Conservation (phyloP, 2,329 filamentous ascomycete genomes). For the Microthyrium microscopicum region DNA sequence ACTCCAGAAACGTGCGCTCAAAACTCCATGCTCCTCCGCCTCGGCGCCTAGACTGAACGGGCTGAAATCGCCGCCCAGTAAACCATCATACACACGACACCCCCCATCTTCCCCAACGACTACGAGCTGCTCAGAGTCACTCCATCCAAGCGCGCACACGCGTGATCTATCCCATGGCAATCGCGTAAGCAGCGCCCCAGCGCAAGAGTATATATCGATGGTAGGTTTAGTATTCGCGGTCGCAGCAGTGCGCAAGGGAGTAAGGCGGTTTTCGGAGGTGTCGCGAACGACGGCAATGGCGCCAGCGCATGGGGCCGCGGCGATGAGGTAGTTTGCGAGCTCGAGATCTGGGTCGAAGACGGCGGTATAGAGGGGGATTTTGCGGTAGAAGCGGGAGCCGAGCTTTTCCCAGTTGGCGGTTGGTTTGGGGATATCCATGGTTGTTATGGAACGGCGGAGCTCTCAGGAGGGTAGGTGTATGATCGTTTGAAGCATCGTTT, state of each 20-base stretch:
- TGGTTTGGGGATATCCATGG: conserved; percentile 42
- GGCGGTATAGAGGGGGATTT: conserved; percentile 79
- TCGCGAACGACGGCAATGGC: too few relatives aligned
- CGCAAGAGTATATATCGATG: conserved; percentile 88
- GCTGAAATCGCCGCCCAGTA: conserved; percentile 87
- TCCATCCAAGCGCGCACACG: conserved; percentile 86
- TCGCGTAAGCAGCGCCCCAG: conserved; percentile 60
- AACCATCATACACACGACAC: conserved; percentile 76
- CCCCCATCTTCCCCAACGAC: conserved; percentile 80
- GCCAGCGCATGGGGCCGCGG: conserved; percentile 82
- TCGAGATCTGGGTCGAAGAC: conserved; percentile 89
- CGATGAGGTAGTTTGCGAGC: conserved; percentile 83
- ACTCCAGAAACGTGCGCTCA: conserved; percentile 81
- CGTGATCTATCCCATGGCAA: conserved; percentile 69
- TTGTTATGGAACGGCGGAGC: too few relatives aligned
- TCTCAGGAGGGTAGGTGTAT: too few relatives aligned
- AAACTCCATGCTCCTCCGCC: conserved; percentile 73
- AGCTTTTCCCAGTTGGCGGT: conserved; percentile 89
- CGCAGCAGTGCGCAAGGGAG: too few relatives aligned
- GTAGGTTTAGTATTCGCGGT: conserved; percentile 58
- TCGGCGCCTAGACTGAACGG: conserved; percentile 87
- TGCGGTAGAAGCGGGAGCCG: conserved; percentile 88
- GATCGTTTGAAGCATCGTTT: too few relatives aligned
- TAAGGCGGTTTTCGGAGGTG: too few relatives aligned
- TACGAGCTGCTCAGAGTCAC: conserved; percentile 81